Base-by-base conservation (phyloP, 768 basidiomycete species). In the Hericium rajendrae region DNA sequence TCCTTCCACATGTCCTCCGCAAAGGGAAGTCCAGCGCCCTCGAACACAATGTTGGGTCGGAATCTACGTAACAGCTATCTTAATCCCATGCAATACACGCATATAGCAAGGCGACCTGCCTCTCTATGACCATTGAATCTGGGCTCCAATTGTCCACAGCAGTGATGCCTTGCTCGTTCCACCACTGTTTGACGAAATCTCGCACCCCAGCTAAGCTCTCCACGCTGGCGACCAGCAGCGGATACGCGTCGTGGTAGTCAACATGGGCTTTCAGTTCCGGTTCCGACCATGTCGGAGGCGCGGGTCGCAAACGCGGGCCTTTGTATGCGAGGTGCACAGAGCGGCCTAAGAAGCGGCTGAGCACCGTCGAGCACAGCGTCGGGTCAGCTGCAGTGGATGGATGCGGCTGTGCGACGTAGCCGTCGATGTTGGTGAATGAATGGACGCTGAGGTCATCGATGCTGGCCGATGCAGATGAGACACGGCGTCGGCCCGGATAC, bases 31-130 rank as follows among this genome's bases (percentile, higher is more conserved):
- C 79, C 84, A 1, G 75, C 72, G 16, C 88, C 88, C 55, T 71
- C 72, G 62, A 90, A 67, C 6, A 90, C 78, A 53, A 91, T 82
- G 65, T 91, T 91, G 0, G 88, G 88, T 52, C 88, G 73, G 72
- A 89, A 91, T 64, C 88, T 88, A 20, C n/a, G 55, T 16, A 18
- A 24, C 46, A 55, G 62, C 48, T 52, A 38, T 5, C 3, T 51
- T 32, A 38, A 28, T 15, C 6, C 2, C 16, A 26, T n/a, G 4
- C 26, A n/a, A 12, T 16, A 16, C 18, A 16, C 38, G 32, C 9
- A 37, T 26, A 13, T 20, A 15, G 49, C 18, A 15, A 43, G 1
- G 13, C 6, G 20, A 18, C 15, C 38, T 26, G 85, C 86, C 86
- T 77, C 65, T 87, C 83, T 50, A 88, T 76, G 40, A 68, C 65